These are phyloP conservation scores for Starmerella etchellsii DNA, from an alignment of 805 yeast species.

Conservation along the genomic window DNA sequence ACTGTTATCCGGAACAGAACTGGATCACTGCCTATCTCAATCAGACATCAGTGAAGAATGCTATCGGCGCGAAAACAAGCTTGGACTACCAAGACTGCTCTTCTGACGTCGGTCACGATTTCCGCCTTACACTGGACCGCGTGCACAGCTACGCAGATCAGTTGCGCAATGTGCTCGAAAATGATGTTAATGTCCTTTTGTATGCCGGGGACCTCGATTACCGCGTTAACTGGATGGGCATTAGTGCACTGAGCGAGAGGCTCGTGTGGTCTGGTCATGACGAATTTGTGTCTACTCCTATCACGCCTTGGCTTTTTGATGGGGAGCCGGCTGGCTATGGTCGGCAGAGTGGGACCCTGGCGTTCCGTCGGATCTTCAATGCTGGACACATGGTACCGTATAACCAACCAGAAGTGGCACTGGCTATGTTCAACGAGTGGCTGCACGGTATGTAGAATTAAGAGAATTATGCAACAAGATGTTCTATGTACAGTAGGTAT, in stretches of 20 bases:
- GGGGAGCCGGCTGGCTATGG: slow-evolving; percentile 48
- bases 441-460: slow-evolving; percentile 22
- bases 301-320: slow-evolving; percentile 28
- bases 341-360: slow-evolving; percentile 55
- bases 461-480: not conserved
- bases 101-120: slow-evolving; percentile 64
- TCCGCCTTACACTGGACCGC: slow-evolving; percentile 83
- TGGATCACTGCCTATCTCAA: slow-evolving; percentile 71
- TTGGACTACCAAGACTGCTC: slow-evolving; percentile 49
- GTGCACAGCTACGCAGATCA: slow-evolving; percentile 71
- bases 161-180: slow-evolving; percentile 58
- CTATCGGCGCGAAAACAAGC: slow-evolving; percentile 81
- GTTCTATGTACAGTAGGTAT: not conserved
- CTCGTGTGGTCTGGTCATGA: slow-evolving; percentile 53
- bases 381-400: slow-evolving; percentile 95
- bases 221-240: slow-evolving; percentile 92
- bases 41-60: slow-evolving; percentile 55
- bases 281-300: slow-evolving; percentile 35
- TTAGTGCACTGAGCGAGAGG: slow-evolving; percentile 64
- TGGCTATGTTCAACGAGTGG: slow-evolving; percentile 82
- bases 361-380: slow-evolving; percentile 68
- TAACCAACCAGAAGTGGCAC: slow-evolving; percentile 70
- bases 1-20: slow-evolving; percentile 62
- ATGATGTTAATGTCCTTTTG: slow-evolving; percentile 63
- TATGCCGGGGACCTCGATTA: slow-evolving; percentile 95